phyloP scores from a whole-genome alignment of 495 filamentous ascomycete species.

The Tuber microsphaerosporum region DNA sequence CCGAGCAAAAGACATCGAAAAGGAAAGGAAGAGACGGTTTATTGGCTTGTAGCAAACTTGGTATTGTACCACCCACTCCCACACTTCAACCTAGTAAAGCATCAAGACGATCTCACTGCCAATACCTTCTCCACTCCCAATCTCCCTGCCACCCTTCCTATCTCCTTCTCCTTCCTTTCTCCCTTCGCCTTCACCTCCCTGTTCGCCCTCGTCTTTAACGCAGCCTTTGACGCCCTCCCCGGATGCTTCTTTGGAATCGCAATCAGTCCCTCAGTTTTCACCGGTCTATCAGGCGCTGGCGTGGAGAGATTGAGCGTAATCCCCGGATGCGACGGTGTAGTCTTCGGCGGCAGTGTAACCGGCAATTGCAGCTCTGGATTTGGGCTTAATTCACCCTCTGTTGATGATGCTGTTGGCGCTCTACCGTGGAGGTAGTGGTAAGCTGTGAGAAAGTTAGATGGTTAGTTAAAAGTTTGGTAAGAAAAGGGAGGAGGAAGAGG shows the following conservation, averaged over 20 bases:
- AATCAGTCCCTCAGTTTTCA: neutral
- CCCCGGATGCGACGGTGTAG: neutral
- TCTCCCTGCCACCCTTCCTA: too few relatives aligned
- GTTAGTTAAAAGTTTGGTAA: neutral
- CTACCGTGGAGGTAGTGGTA: neutral
- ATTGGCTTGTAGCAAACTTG: too few relatives aligned
- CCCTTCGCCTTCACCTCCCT: too few relatives aligned
- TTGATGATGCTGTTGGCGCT: neutral
- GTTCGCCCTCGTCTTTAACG: neutral
- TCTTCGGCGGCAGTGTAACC: neutral
- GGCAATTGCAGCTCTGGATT: neutral
- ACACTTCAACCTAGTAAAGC: too few relatives aligned
- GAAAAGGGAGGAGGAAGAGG: neutral
- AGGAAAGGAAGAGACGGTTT: neutral
- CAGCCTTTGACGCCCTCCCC: neutral
- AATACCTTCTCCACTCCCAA: neutral
- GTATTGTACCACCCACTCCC: too few relatives aligned
- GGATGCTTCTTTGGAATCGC: neutral
- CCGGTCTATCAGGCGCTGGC: neutral
- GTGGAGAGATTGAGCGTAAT: neutral
- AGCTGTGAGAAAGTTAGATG: neutral
- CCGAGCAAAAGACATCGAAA: neutral
- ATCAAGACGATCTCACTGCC: neutral
- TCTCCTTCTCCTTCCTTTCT: too few relatives aligned
- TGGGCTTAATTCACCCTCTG: neutral